A percentile compares a stretch with the other conserved stretches of the same genome.
Conservation (phyloP, 805 yeast genomes). For the Priceomyces melissophilus region DNA sequence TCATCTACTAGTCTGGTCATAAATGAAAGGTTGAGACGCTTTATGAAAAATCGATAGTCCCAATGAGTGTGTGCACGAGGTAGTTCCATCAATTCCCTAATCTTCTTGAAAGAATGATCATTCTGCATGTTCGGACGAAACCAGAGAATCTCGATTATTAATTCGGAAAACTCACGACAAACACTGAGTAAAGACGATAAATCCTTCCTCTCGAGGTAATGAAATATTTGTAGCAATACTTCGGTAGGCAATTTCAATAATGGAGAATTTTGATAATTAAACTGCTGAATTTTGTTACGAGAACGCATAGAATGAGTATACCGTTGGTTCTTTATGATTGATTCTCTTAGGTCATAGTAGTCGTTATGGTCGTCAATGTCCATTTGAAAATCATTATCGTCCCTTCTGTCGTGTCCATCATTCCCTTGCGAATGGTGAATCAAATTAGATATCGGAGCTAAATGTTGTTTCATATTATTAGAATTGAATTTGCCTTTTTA, state of each 20-base stretch:
- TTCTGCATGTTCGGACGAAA: conserved; percentile 74
- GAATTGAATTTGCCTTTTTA: not conserved
- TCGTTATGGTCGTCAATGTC: conserved; percentile 32
- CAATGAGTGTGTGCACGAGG: conserved; percentile 52
- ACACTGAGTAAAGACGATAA: conserved; percentile 62
- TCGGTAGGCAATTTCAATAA: conserved; percentile 53
- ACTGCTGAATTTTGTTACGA: conserved; percentile 20
- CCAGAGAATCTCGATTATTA: conserved; percentile 80
- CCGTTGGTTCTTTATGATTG: conserved; percentile 28
- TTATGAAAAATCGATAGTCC: conserved; percentile 66
- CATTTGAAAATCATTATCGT: conserved; percentile 23
- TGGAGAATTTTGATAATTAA: conserved; percentile 29
- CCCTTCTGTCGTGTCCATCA: conserved; percentile 3
- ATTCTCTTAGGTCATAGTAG: conserved; percentile 31
- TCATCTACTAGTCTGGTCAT: conserved; percentile 69
- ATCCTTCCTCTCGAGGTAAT: conserved; percentile 61
- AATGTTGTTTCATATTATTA: not conserved
- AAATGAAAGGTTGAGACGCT: conserved; percentile 74
- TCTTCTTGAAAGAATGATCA: conserved; percentile 45
- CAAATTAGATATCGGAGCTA: conserved; percentile 3
- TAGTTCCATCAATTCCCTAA: conserved; percentile 52
- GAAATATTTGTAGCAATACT: conserved; percentile 62
- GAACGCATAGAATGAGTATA: conserved; percentile 13
- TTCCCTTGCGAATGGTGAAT: conserved; percentile 2
- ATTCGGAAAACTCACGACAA: conserved; percentile 76